Conservation (phyloP, 2,329 filamentous ascomycete genomes). For the Grosmannia huntii region DNA sequence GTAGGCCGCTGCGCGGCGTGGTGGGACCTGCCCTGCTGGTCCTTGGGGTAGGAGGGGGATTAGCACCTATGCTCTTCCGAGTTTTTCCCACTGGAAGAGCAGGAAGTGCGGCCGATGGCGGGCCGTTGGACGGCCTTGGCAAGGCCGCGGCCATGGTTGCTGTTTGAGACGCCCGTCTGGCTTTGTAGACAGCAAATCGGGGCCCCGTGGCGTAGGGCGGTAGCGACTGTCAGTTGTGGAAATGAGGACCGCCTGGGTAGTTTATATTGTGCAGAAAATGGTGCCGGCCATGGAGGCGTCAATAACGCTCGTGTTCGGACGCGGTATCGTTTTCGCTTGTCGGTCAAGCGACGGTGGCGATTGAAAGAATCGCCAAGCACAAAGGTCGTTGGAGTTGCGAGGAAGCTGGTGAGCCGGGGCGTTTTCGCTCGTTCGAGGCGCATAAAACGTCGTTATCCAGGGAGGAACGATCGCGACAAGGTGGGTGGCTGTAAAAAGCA, state of each 20-base stretch:
- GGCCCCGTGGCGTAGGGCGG: background rate
- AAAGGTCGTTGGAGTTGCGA: too few species aligned
- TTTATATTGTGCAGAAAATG: background rate
- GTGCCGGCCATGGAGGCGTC: background rate
- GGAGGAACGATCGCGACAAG: too few species aligned
- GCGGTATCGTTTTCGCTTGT: background rate
- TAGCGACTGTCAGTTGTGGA: background rate
- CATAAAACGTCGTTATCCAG: slow-evolving; percentile 19
- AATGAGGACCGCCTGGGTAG: background rate
- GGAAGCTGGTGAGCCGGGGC: background rate
- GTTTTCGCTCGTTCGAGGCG: slow-evolving; percentile 6
- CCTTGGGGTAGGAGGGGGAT: slow-evolving; percentile 24
- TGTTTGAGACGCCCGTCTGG: background rate
- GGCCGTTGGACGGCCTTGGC: slow-evolving; percentile 55
- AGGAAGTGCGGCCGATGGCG: slow-evolving; percentile 60
- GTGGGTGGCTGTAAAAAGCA: background rate
- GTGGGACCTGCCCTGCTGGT: slow-evolving; percentile 42
- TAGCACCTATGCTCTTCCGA: slow-evolving; percentile 48
- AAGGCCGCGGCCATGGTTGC: slow-evolving; percentile 44
- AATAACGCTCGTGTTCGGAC: background rate
- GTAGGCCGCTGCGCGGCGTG: slow-evolving; percentile 26
- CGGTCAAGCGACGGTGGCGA: too few species aligned
- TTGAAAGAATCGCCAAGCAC: too few species aligned
- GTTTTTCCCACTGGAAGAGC: slow-evolving; percentile 62
- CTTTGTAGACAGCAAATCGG: slow-evolving; percentile 1